These are phyloP conservation scores for Eremomyces bilateralis DNA, from an alignment of 495 filamentous ascomycete species.

Conservation along the genomic window DNA sequence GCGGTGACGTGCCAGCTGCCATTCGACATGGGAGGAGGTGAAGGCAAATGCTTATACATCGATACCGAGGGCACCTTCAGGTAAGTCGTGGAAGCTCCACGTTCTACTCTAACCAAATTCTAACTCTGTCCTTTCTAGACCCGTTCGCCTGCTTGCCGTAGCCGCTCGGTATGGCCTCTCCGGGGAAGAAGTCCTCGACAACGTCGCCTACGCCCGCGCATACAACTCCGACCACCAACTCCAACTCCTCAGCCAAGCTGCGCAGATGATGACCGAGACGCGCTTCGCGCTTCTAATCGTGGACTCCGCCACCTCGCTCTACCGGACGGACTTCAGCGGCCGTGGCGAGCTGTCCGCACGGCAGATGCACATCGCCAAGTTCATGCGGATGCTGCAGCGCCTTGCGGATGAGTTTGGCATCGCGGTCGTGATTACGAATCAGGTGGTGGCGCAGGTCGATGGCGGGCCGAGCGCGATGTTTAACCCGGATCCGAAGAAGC, in stretches of 20 bases:
- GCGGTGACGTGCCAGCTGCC: constrained; percentile 93
- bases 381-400: constrained; percentile 82
- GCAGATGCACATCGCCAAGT: constrained; percentile 89
- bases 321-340: constrained; percentile 86
- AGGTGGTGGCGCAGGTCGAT: constrained; percentile 95
- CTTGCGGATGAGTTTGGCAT: constrained; percentile 97
- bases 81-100: constrained; percentile 4
- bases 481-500: constrained; percentile 97
- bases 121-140: constrained; percentile 14
- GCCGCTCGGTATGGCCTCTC: constrained; percentile 85
- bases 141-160: constrained; percentile 72
- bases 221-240: constrained; percentile 98
- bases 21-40: constrained; percentile 96
- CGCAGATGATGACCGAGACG: constrained; percentile 98
- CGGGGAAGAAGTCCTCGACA: constrained; percentile 93
- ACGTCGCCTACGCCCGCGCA: constrained; percentile 89
- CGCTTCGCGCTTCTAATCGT: constrained; percentile 89
- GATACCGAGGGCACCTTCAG: constrained; percentile 96
- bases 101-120: background rate
- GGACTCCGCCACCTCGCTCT: constrained; percentile 83
- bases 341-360: constrained; percentile 78
- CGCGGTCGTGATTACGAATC: constrained; percentile 95
- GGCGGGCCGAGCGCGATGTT: constrained; percentile 93
- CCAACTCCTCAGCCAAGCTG: constrained; percentile 80
- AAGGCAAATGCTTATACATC: constrained; percentile 98